These are phyloP conservation scores for Datura wrightii DNA, from an alignment of 257 asterid genomes.

Conservation along the genomic window DNA sequence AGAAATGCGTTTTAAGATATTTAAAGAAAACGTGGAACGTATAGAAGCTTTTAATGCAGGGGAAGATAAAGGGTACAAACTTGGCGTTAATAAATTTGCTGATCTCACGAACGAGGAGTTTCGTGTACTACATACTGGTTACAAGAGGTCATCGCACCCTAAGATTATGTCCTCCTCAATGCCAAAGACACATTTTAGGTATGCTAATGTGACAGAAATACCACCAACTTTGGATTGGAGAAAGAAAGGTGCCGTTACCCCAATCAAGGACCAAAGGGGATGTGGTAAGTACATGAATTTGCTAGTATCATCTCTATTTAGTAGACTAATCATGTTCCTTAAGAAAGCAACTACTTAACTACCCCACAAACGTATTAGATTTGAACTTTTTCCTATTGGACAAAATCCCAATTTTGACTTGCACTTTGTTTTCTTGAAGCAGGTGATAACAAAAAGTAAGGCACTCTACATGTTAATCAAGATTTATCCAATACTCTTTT, in stretches of 20 bases:
- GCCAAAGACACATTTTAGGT: slow-evolving; percentile 33
- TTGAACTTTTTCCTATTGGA: neutral
- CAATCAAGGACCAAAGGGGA: slow-evolving; percentile 51
- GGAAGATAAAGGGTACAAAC: slow-evolving; percentile 37
- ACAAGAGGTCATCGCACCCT: slow-evolving; percentile 31
- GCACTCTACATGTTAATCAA: neutral
- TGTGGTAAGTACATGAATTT: slow-evolving; percentile 45
- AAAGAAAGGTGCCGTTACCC: slow-evolving; percentile 50
- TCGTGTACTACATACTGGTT: slow-evolving; percentile 41
- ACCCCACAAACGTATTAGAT: neutral
- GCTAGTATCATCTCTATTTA: neutral
- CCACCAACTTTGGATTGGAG: slow-evolving; percentile 50
- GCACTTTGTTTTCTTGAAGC: neutral
- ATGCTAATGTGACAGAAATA: slow-evolving; percentile 41
- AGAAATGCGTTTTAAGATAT: slow-evolving; percentile 43
- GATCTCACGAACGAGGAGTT: slow-evolving; percentile 52
- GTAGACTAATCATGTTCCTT: neutral
- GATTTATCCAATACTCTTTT: neutral
- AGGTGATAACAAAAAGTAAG: neutral
- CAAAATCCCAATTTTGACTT: neutral
- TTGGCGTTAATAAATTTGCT: slow-evolving; percentile 42
- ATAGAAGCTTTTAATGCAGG: slow-evolving; percentile 50
- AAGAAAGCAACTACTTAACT: neutral
- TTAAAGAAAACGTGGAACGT: slow-evolving; percentile 45
- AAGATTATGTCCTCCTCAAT: slow-evolving; percentile 1